Evolutionary conservation across 2,329 filamentous ascomycete species (phyloP), one percentile per base, ranked within the genome.

Genomic region (Exophiala oligosperma): DNA sequence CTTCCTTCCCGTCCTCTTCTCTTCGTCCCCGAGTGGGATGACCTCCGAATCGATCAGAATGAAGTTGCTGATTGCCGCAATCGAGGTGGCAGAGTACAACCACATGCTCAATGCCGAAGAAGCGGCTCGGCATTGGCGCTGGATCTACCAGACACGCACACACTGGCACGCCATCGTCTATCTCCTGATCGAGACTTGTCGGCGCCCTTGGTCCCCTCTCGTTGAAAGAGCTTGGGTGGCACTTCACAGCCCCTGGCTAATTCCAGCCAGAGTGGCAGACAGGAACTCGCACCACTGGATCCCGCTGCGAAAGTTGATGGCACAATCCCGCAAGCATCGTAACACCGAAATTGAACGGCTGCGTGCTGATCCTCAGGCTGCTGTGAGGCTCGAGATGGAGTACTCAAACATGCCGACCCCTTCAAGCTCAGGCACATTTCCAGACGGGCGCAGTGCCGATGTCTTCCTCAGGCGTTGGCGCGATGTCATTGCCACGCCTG

Each of bases 1-100:
- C 2, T 89, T 92, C 67, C 86, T 92, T 64, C 89, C 89, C 0
- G 66, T 79, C 1, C 69, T 84, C 2, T 79, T 83, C 40, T 61
- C 57, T n/a, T 17, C 17, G 17, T 52, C 59, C 4, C 52, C 59
- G 3, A 60, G 51, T 43, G 71, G 75, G 11, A 64, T 73, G 1
- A 69, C 75, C 2, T 69, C 73, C 2, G 66, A 70, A 41, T 70
- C 74, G 38, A 69, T 71, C 11, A 69, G 70, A 49, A 70, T 72
- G 35, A 71, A 71, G 23, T 65, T 77, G 2, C 67, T 77, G 17
- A 66, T 73, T 52, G 61, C 74, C 0, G 70, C 73, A 12, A 74
- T 76, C 26, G 75, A 77, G 48, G 71, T 75, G 17, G 70, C 74
- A 5, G 75, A 77, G 65, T 83, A 82, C 63, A 83, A 78, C 58